A percentile compares a stretch with the other conserved stretches of the same genome.
These are phyloP conservation scores for Ustulina deusta DNA, from an alignment of 2,329 filamentous ascomycete genomes.

Conservation along the genomic window DNA sequence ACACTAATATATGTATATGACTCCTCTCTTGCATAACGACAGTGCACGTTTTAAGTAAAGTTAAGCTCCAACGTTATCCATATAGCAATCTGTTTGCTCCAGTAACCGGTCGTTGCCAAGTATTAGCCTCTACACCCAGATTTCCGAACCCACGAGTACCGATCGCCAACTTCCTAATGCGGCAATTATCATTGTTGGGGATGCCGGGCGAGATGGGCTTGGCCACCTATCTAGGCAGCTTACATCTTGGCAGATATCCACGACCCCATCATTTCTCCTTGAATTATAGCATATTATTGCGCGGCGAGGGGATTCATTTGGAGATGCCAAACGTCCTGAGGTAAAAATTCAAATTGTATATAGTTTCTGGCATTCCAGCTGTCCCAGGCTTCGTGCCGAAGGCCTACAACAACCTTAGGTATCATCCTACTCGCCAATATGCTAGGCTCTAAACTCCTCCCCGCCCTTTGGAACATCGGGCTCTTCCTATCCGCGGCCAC, in stretches of 20 bases:
- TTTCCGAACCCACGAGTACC: slow-evolving; percentile 25
- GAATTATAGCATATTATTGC: slow-evolving; percentile 8
- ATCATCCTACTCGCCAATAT: slow-evolving; percentile 35
- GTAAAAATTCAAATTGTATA: slow-evolving; percentile 9
- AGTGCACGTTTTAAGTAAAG: slow-evolving; percentile 24
- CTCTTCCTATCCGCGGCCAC: slow-evolving; percentile 28
- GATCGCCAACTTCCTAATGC: slow-evolving; percentile 30
- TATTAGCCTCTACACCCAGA: slow-evolving; percentile 32
- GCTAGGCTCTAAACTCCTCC: slow-evolving; percentile 38
- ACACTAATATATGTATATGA: slow-evolving; percentile 5
- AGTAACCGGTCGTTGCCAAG: slow-evolving; percentile 26
- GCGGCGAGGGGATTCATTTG: slow-evolving; percentile 21
- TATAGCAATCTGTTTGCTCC: not conserved
- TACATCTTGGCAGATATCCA: slow-evolving; percentile 27
- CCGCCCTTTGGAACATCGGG: slow-evolving; percentile 43
- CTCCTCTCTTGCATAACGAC: not conserved
- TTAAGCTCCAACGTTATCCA: slow-evolving; percentile 12
- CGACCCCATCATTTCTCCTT: slow-evolving; percentile 9
- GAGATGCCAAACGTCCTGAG: slow-evolving; percentile 11
- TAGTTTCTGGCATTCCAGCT: slow-evolving; percentile 11
- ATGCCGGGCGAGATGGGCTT: slow-evolving; percentile 22
- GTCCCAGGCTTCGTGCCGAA: not conserved
- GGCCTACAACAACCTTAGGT: not conserved
- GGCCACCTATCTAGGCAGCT: slow-evolving; percentile 32
- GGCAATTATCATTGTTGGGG: slow-evolving; percentile 13